Base-by-base conservation (phyloP, 2,329 filamentous ascomycete species). In the Aspergillus sp. region DNA sequence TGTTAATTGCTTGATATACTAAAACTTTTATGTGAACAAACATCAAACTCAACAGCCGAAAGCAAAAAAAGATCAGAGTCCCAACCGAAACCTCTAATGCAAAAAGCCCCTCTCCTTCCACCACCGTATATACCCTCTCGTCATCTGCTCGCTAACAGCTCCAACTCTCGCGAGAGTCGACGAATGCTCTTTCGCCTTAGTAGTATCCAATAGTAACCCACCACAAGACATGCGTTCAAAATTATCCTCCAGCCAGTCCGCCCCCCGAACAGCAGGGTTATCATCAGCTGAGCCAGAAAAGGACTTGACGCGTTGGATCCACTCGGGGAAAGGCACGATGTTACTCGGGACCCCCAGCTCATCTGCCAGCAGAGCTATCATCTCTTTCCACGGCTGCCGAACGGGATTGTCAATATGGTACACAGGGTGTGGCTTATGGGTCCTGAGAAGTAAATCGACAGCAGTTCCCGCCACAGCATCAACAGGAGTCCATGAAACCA, bases 361-460 rank as follows among this genome's bases (percentile, higher is more conserved):
- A 5, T 69, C 64, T 0, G 76, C 73, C 12, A 81, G 59, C 2
- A 78, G 18, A 3, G 54, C 36, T 2, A 71, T 67, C 69, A 80
- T 76, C 0, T 75, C 66, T 2, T 56, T 57, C 79, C 79, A 81
- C 0, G 71, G 60, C 60, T 81, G 79, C 1, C 78, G 58, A 3
- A 75, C 68, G 0, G 79, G 78, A 60, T 81, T 80, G 6, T 81
- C 79, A 53, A 82, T 73, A 62, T 81, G 79, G 57, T 81, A 81
- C 26, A 81, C 67, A 1, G 71, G 67, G 46, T 76, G 70, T 0
- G 69, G 32, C 0, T 11, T 62, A 0, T 45, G 39, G 1, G 69
- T 59, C 1, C 52, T 46, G 1, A 73, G 46, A 0, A 77, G 53
- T 1, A 81, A 58, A 5, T 81, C 78, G 2, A 51, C 61, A 5